Evolutionary conservation across 2,329 filamentous ascomycete species (phyloP), one percentile per base, ranked within the genome.

Genomic region (Neocatenulostroma microsporum): DNA sequence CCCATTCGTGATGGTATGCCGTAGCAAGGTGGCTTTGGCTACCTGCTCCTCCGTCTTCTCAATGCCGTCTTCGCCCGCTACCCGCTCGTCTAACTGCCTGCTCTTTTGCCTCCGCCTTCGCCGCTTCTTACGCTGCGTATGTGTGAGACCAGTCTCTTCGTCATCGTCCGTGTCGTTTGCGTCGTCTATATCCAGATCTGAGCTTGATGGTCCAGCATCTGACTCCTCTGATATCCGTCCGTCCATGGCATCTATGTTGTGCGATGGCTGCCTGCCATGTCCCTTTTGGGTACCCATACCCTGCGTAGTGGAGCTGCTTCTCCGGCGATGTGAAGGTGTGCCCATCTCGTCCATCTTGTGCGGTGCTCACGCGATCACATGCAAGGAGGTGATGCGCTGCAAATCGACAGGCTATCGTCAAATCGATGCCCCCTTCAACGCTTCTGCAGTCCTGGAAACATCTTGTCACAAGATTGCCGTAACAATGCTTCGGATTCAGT

Each of bases 91-190:
- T 39, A 87, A 61, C 45, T 73, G 66, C 10, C 77, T 80, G 54
- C 82, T 80, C 54, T 74, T 73, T 55, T 70, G 70, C 57, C 74
- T 75, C 61, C 75, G 74, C 49, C 70, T 70, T 55, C 77, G 75
- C 51, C 80, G 78, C 56, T 80, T 46, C 39, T 53, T 76, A 47
- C 74, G 72, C 58, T 77, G 83, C 53, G 78, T 74, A 42, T 74
- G 72, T 24, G 85, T 93, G 49, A 95, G 68, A 1, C 87, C 88
- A 2, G 84, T 84, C 69, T 95, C 88, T 64, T 94, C 88, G 56
- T 95, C 88, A 50, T 89, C 84, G 42, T 84, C 61, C 17, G 64
- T 77, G 19, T 84, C 60, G 30, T 8, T n/a, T n/a, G 23, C 23
- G 23, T 24, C 23, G 13, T 82, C 83, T n/a, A n/a, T n/a, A n/a